These are phyloP conservation scores for Flaveria bidentis DNA, from an alignment of 129 eudicot genomes.

Conservation along the genomic window DNA sequence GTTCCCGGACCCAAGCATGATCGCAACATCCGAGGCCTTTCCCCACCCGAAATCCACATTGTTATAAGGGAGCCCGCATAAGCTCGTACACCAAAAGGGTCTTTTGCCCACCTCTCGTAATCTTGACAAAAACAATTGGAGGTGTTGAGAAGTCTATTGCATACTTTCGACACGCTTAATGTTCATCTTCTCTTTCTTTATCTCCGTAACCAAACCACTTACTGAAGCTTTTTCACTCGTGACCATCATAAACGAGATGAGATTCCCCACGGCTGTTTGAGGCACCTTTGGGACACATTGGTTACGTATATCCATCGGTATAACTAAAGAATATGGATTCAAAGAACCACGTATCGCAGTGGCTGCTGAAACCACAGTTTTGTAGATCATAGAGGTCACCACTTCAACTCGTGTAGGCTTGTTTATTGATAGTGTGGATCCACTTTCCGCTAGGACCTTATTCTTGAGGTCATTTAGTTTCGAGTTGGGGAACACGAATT, in stretches of 20 bases:
- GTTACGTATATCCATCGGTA: not conserved
- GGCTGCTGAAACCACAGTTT: not conserved
- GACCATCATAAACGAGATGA: not conserved
- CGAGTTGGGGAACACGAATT: not conserved
- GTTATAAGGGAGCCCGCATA: not conserved
- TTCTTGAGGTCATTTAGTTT: conserved; percentile 12
- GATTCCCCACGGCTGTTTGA: not conserved
- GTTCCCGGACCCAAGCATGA: no score
- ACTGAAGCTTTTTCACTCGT: not conserved
- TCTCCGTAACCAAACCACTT: not conserved
- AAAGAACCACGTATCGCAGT: not conserved
- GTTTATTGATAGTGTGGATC: not conserved
- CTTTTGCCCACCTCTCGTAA: not conserved
- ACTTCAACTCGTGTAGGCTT: not conserved
- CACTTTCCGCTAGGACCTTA: not conserved
- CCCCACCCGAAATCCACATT: conserved; percentile 10
- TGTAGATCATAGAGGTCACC: not conserved
- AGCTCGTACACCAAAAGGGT: not conserved
- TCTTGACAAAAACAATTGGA: not conserved
- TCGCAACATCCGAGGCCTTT: not conserved
- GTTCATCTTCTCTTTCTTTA: not conserved
- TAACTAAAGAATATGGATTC: not conserved
- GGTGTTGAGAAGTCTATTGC: not conserved
- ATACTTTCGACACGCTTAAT: not conserved
- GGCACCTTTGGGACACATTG: not conserved